Evolutionary conservation across 345 rosid genomes (phyloP).

Genomic region (Eucalyptus paniculata): DNA sequence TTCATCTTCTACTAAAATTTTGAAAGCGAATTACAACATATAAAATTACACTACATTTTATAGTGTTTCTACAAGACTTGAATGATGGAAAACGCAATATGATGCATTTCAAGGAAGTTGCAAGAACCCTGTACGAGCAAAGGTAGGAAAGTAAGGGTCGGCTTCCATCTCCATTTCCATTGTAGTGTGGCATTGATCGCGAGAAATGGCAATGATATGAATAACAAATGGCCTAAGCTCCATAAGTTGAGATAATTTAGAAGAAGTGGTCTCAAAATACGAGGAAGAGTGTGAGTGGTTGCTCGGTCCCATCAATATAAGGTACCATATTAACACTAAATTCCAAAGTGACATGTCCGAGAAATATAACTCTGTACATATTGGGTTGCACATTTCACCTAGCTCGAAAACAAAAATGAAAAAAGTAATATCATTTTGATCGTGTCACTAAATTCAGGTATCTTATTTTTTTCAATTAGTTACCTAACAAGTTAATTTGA

Average conservation of each 20-base stretch:
- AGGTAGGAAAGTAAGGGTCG: neutral
- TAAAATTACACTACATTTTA: too few species aligned
- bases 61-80: too few species aligned
- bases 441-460: neutral
- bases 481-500: too few species aligned
- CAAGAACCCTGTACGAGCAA: too few species aligned
- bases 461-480: too few species aligned
- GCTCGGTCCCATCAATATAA: neutral
- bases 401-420: too few species aligned
- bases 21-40: too few species aligned
- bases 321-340: neutral
- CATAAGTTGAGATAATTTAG: neutral
- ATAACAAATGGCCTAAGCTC: neutral
- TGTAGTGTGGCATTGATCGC: neutral
- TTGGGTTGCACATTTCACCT: neutral
- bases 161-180: neutral
- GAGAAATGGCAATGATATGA: neutral
- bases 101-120: neutral
- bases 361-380: neutral
- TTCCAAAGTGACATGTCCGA: neutral
- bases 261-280: neutral
- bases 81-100: too few species aligned
- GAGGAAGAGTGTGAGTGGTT: too few species aligned
- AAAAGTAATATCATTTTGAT: neutral
- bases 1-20: too few species aligned